Base-by-base conservation (phyloP, 78 protist species). In the Mastigamoeba balamuthi region DNA sequence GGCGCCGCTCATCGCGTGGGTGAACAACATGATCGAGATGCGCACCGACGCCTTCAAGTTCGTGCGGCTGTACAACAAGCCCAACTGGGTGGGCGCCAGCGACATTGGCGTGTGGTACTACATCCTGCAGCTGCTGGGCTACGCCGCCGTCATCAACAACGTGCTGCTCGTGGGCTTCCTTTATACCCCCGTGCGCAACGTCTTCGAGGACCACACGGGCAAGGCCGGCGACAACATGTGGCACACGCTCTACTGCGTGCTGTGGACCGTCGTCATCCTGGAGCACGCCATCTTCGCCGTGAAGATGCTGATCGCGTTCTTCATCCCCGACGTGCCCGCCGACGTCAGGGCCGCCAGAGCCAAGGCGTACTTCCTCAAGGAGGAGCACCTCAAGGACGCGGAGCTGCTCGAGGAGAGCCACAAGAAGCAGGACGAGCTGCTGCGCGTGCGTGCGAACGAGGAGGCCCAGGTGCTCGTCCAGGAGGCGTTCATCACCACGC, bases 21-120 rank as follows among this genome's bases (percentile, higher is more conserved):
- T 82, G 33, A 81, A 78, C 73, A 87, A 87, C 76, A 0, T 87
- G 36, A 0, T 88, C 9, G 87, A 88, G 38, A 88, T 82, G 42
- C 68, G 77, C 10, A 2, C 66, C 7, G 87, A 88, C 48, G 72
- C 80, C 35, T 2, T 10, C 78, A 81, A 74, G 72, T 63, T 88
- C 37, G 27, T 80, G 53, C 0, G 3, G 33, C 0, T 23, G 38
- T 8, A 23, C n/a, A 82, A 69, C 27, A 77, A 86, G 6, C 88
- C 87, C 4, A 8, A 8, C 29, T 69, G n/a, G 39, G 35, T 23
- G n/a, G 73, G 73, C 4, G 73, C 73, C 27, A 69, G n/a, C 17
- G 73, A 69, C 44, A 69, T 69, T 27, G 73, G 73, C 10, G 44
- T 40, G 44, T 69, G 73, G 73, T 40, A 69, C 25, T 41, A 4